Evolutionary conservation across 805 yeast genomes (phyloP).

Genomic region (Maudiozyma pseudohumilis): DNA sequence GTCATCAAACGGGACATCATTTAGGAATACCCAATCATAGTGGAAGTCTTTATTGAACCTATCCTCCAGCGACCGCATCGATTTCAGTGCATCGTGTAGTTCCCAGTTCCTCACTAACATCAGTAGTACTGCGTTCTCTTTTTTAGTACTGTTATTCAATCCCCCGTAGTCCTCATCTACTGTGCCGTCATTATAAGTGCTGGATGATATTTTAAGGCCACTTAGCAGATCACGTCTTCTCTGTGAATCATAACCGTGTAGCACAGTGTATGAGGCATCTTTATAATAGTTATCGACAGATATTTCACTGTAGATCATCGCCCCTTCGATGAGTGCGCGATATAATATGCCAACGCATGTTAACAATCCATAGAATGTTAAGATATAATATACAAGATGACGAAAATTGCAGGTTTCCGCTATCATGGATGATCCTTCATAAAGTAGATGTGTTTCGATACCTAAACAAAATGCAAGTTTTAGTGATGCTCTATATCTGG

Average conservation of each 20-base stretch:
- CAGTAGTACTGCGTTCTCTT: constrained; percentile 65
- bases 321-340: too few species aligned
- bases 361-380: too few species aligned
- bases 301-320: not conserved
- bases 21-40: constrained; percentile 73
- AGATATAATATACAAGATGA: too few species aligned
- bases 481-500: too few species aligned
- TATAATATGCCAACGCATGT: too few species aligned
- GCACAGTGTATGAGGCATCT: constrained; percentile 8
- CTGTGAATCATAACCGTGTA: constrained; percentile 10
- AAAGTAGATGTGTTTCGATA: too few species aligned
- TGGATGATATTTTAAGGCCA: constrained; percentile 21
- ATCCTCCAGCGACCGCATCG: constrained; percentile 74
- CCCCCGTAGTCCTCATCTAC: not conserved
- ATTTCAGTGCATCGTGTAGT: constrained; percentile 55
- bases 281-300: not conserved
- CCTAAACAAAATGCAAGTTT: too few species aligned
- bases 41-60: constrained; percentile 55
- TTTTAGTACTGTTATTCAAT: not conserved
- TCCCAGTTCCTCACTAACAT: constrained; percentile 85
- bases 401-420: too few species aligned
- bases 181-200: constrained; percentile 11
- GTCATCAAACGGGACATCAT: constrained; percentile 58
- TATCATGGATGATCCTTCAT: too few species aligned
- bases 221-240: constrained; percentile 8